These are phyloP conservation scores for Termitomyces eurrhizus DNA, from an alignment of 768 basidiomycete genomes.

Conservation along the genomic window DNA sequence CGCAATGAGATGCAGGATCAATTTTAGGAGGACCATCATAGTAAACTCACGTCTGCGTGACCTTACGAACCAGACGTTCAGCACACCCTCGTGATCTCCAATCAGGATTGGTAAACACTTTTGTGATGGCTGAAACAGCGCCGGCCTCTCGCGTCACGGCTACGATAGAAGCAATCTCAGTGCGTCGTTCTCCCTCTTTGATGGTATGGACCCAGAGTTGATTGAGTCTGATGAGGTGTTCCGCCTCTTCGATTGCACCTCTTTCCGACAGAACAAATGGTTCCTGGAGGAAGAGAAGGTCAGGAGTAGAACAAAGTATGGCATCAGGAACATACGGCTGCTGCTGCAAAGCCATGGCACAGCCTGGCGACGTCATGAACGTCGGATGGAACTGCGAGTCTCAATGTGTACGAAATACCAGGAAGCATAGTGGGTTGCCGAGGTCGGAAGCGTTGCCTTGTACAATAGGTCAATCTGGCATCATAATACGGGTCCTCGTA, in stretches of 20 bases:
- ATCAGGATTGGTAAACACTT: slow-evolving; percentile 60
- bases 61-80: slow-evolving; percentile 52
- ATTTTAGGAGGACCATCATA: background rate
- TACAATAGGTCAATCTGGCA: slow-evolving; percentile 12
- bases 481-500: slow-evolving; percentile 9
- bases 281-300: background rate
- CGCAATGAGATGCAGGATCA: background rate
- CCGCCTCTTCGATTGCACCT: slow-evolving; percentile 4
- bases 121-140: slow-evolving; percentile 59
- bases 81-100: slow-evolving; percentile 58
- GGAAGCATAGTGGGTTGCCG: slow-evolving; percentile 6
- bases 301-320: background rate
- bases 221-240: background rate
- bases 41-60: slow-evolving; percentile 46
- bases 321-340: slow-evolving; percentile 2
- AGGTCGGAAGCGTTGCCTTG: background rate
- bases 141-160: slow-evolving; percentile 47
- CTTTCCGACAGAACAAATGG: slow-evolving; percentile 8
- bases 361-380: slow-evolving; percentile 3
- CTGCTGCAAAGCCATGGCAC: slow-evolving; percentile 11
- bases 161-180: slow-evolving; percentile 11
- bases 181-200: background rate
- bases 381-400: slow-evolving; percentile 4
- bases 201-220: slow-evolving; percentile 12
- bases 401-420: slow-evolving; percentile 9